Evolutionary conservation across 345 rosid genomes (phyloP).

Genomic region (Streptanthus diversifolius): DNA sequence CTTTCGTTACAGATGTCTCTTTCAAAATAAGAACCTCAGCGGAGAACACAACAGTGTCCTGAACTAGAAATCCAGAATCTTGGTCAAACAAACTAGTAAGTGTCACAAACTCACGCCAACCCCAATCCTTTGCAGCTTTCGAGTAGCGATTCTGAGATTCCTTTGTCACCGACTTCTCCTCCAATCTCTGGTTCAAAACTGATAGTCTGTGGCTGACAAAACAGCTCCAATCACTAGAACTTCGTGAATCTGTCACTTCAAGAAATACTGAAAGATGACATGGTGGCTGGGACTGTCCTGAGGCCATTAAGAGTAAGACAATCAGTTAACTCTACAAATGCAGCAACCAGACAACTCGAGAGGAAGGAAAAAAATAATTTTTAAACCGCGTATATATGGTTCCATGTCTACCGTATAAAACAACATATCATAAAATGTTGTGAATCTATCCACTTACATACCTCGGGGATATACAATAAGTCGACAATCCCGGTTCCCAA

Average conservation of each 20-base stretch:
- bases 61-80: conserved; percentile 97
- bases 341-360: conserved; percentile 27
- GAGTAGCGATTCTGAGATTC: conserved; percentile 99
- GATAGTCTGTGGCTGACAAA: conserved; percentile 98
- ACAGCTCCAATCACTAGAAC: conserved; percentile 96
- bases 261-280: conserved; percentile 99
- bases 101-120: conserved; percentile 99
- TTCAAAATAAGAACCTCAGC: conserved; percentile 99
- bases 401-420: conserved; percentile 2
- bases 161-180: conserved; percentile 95
- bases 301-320: conserved; percentile 53
- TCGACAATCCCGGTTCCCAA: conserved; percentile 96
- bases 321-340: conserved; percentile 39
- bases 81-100: conserved; percentile 97
- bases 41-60: conserved; percentile 86
- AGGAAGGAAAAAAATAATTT: neutral
- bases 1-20: conserved; percentile 84
- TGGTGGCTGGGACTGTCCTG: conserved; percentile 99
- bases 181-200: conserved; percentile 84
- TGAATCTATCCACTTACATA: conserved; percentile 34
- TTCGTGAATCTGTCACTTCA: conserved; percentile 97
- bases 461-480: conserved; percentile 99
- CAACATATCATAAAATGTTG: neutral
- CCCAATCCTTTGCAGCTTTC: conserved; percentile 99
- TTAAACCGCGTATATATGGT: neutral